Base-by-base conservation (phyloP, 2,329 filamentous ascomycete species). In the Aspergillus sp. region DNA sequence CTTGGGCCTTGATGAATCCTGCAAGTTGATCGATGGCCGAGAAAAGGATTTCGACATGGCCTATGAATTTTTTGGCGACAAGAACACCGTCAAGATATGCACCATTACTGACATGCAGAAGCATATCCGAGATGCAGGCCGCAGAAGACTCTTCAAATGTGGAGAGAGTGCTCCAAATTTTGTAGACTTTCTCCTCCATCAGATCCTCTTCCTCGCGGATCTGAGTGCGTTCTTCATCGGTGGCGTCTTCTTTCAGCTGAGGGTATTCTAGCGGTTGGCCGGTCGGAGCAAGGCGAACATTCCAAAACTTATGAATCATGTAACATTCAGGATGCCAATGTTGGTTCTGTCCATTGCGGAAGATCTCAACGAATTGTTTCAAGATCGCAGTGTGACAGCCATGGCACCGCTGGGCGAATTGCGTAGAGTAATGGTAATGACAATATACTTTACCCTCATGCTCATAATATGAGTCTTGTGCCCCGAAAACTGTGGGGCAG, bases 221-320 rank as follows among this genome's bases (percentile, higher is more conserved):
- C 15, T 82, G 80, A 52, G 91, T 87, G 52, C 92, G 88, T 62
- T 88, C 85, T 61, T 88, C 85, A 47, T 87, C 82, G 39, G 83
- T 86, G 12, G 87, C 87, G 63, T 87, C 81, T 41, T 77, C 76
- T 52, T 84, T 81, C 11, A 75, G 66, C 52, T 77, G 72, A 4
- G 74, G 72, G 17, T 67, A 76, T 56, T 81, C 77, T 37, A 80
- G 70, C 11, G 76, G 71, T 57, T 87, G 81, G 41, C 83, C 82
- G 11, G 84, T 81, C 25, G 87, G 83, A 11, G 87, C 86, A 39
- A 99, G 81, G 52, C 95, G 88, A 59, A 99, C 95, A 72, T 98
- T 99, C 95, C 95, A 99, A 76, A 98, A 99, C 71, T 99, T 99
- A 79, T 99, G 95, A 62, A 99, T 99, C 95, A 99, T 99, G 77